Evolutionary conservation across 257 asterid genomes (phyloP), one percentile per base, ranked within the genome.

Genomic region (Capsicum chinense): DNA sequence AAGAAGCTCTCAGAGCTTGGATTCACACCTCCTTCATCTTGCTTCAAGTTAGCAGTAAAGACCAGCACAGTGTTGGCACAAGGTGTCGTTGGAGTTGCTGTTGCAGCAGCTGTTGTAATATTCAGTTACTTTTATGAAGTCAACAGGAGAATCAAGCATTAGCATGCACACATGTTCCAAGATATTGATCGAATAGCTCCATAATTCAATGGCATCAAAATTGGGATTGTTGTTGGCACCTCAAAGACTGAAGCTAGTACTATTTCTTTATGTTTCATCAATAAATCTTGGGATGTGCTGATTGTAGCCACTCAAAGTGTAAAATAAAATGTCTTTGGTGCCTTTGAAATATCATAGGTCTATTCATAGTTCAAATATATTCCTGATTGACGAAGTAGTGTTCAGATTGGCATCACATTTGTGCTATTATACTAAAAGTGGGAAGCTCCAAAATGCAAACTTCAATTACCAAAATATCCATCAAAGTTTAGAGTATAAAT

Each of bases 1-100:
- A 94, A 96, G 86, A 94, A 91, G 80, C 95, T 96, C n/a, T 94
- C 98, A 1, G 98, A 96, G 85, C 92, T 96, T 42, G 98, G 98
- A 54, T 94, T 96, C 70, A 73, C 80, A 68, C 89, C 88, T 9
- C 89, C 92, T 39, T 84, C 86, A 1, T 87, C 91, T 8, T n/a
- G 56, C 44, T 79, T 84, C 80, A 88, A 84, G 80, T 79, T 63
- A 79, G 74, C 86, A 21, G 5, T 83, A 11, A 90, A 85, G 83
- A 92, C 87, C 85, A 82, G 87, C 3, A 64, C 84, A n/a, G 78
- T 85, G 9, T 42, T 88, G 85, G 88, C 80, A 68, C 87, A 47
- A 80, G 11, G 82, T 52, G 87, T 84, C 1, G 62, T 81, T 60
- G 89, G 89, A 47, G 84, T 88, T 84, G 93, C 88, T 57, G 88